These are phyloP conservation scores for Lactarius akahatsu DNA, from an alignment of 768 basidiomycete genomes.

Conservation along the genomic window DNA sequence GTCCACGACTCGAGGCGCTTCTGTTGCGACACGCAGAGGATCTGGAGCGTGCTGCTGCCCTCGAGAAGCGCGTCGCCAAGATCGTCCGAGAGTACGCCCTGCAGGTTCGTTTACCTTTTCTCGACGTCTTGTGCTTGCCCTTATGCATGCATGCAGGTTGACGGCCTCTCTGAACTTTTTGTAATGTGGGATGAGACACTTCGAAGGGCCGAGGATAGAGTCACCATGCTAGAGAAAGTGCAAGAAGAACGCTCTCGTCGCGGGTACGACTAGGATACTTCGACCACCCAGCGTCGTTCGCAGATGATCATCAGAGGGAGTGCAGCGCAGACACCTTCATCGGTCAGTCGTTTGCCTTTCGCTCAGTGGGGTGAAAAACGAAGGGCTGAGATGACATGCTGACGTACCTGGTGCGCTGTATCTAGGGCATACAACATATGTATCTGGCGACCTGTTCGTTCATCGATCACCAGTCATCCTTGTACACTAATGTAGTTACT, in stretches of 20 bases:
- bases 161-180: constrained; percentile 79
- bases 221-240: constrained; percentile 58
- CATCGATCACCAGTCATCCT: background rate
- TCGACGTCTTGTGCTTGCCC: background rate
- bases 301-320: background rate
- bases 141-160: constrained; percentile 53
- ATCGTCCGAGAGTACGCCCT: constrained; percentile 70
- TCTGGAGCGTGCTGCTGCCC: constrained; percentile 48
- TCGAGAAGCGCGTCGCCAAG: constrained; percentile 64
- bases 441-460: background rate
- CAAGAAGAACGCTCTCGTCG: constrained; percentile 57
- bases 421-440: background rate
- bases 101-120: constrained; percentile 47
- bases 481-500: background rate
- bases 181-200: constrained; percentile 82
- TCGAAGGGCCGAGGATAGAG: constrained; percentile 61
- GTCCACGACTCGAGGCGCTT: constrained; percentile 65
- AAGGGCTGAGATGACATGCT: background rate
- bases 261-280: constrained; percentile 46
- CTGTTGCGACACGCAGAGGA: constrained; percentile 61
- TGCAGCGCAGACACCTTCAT: background rate
- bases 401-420: background rate
- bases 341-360: background rate
- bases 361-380: background rate
- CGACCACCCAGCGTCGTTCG: background rate